Conservation (phyloP, 2,329 filamentous ascomycete species). For the Penicillium sp. region DNA sequence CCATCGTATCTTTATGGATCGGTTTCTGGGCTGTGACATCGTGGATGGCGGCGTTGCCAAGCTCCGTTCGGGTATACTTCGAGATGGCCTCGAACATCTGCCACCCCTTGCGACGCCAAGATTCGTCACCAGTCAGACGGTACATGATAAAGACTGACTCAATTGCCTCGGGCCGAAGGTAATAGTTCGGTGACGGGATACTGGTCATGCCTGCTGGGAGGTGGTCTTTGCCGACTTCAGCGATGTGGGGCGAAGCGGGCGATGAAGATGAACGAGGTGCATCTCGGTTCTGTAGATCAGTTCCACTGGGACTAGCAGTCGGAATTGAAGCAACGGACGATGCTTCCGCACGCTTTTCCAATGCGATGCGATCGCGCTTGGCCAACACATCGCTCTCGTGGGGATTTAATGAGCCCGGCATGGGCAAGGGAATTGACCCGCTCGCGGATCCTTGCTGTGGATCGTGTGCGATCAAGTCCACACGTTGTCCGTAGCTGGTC, state of each 20-base stretch:
- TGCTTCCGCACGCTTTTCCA: not conserved
- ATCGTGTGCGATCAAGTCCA: slow-evolving; percentile 13
- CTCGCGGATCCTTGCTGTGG: slow-evolving; percentile 4
- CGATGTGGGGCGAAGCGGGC: slow-evolving; percentile 26
- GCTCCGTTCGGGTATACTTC: slow-evolving; percentile 51
- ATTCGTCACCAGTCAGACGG: slow-evolving; percentile 58
- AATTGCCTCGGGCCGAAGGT: slow-evolving; percentile 60
- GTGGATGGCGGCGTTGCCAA: slow-evolving; percentile 57
- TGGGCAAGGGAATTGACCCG: slow-evolving; percentile 15
- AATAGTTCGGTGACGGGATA: slow-evolving; percentile 33
- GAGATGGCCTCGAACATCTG: slow-evolving; percentile 61
- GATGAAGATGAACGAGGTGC: slow-evolving; percentile 8
- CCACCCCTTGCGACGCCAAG: slow-evolving; percentile 63
- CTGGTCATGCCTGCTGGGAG: slow-evolving; percentile 37
- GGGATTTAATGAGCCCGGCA: slow-evolving; percentile 20
- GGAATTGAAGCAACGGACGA: not conserved
- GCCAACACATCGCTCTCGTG: slow-evolving; percentile 13
- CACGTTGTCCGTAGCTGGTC: slow-evolving; percentile 19
- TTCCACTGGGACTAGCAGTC: not conserved
- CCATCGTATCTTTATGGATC: slow-evolving; percentile 53
- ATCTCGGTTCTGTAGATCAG: slow-evolving; percentile 11
- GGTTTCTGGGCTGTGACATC: slow-evolving; percentile 52
- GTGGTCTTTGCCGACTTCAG: slow-evolving; percentile 37
- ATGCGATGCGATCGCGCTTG: slow-evolving; percentile 14
- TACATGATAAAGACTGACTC: slow-evolving; percentile 74